Evolutionary conservation across 495 filamentous ascomycete species (phyloP), one percentile per base, ranked within the genome.

Genomic region (Aspergillus saccharolyticus): DNA sequence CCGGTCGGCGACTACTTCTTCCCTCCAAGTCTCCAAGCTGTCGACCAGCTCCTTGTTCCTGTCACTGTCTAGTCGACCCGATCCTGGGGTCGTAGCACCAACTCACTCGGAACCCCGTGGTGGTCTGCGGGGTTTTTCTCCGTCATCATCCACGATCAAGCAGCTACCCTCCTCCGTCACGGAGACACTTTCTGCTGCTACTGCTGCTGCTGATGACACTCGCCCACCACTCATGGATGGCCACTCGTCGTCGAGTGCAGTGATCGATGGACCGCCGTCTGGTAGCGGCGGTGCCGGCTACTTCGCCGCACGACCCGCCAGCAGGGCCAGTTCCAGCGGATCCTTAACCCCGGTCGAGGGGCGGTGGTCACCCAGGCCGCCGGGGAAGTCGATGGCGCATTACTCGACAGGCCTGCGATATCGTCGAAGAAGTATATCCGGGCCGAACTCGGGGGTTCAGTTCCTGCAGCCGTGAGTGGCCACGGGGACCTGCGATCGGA

Each of bases 1-100:
- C n/a, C 71, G 71, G 17, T 70, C 73, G 4, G 65, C 68, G 18
- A 76, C 73, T 0, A 73, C 73, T 1, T 72, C 73, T 4, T 63
- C 49, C 73, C 3, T 57, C 65, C 14, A 61, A 48, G 24, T 61
- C 42, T 33, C 49, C 9, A 44, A 60, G 3, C 58, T 53, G 14
- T 47, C 60, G 8, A 42, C 25, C 21, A 53, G 61, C 8, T 57
- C 30, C 14, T n/a, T 43, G 9, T 55, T 48, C 18, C 50, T 44
- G 19, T 54, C 28, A 0, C 20, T 30, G 8, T 67, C 63, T 10
- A 60, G 55, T 15, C 55, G 63, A n/a, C 62, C 59, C n/a, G 69
- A 68, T 6, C 33, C 33, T 12, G 33, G 33, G 4, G 5, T 15
- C 4, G 12, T 12, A 39, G 33, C 5, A 39, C 4, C 25, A 28